A percentile compares a stretch with the other conserved stretches of the same genome.
Evolutionary conservation across 371 early-diverging fungal genomes (phyloP).

Genomic region (Apophysomyces sp.): DNA sequence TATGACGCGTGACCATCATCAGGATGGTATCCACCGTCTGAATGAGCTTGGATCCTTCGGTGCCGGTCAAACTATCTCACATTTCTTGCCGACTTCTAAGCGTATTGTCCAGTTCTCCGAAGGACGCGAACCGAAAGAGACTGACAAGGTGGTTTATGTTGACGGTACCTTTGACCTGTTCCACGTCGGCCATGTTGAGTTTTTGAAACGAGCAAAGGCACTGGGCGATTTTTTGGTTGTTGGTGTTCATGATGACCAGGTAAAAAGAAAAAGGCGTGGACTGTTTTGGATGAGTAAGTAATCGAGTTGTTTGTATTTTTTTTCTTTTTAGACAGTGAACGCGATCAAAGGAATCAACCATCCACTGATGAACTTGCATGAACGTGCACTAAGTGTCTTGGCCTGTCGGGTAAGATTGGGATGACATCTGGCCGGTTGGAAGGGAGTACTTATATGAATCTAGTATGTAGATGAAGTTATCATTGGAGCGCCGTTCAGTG

Average conservation of each 20-base stretch:
- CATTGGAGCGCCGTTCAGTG: constrained; percentile 87
- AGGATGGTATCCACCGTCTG: constrained; percentile 42
- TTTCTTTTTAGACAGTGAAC: constrained; percentile 69
- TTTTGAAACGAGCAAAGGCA: constrained; percentile 84
- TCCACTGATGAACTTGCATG: constrained; percentile 94
- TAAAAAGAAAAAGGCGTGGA: too few relatives aligned
- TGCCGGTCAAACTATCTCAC: constrained; percentile 63
- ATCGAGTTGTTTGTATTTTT: not conserved
- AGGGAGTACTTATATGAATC: not conserved
- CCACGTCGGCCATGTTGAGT: constrained; percentile 95
- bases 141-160: constrained; percentile 82
- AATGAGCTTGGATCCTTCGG: constrained; percentile 65
- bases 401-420: constrained; percentile 85
- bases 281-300: too few relatives aligned
- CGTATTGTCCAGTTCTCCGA: constrained; percentile 88
- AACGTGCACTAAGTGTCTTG: constrained; percentile 86
- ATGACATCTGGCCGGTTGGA: not conserved
- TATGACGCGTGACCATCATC: constrained; percentile 87
- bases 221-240: constrained; percentile 90
- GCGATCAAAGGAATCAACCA: constrained; percentile 84
- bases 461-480: constrained; percentile 90
- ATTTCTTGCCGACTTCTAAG: constrained; percentile 85
- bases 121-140: constrained; percentile 68
- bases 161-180: constrained; percentile 97
- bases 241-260: constrained; percentile 91